Evolutionary conservation across 441 rosid species (phyloP), one percentile per base, ranked within the genome.

Genomic region (Populus trichocarpa): DNA sequence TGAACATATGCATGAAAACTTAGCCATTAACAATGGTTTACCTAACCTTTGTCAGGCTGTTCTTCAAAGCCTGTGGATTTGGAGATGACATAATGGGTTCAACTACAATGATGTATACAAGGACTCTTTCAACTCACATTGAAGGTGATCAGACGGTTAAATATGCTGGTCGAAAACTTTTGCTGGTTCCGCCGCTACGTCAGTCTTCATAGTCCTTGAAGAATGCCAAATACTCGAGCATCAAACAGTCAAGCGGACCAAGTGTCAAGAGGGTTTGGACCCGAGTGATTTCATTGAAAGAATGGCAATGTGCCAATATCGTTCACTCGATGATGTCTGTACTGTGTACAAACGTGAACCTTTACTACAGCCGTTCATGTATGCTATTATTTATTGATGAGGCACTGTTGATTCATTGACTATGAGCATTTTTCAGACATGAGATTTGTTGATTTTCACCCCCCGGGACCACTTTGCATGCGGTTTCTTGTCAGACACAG

Each of bases 11-110:
- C 13, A 61, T 28, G 67, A 20, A 77, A 38, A 23, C 71, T 38
- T 65, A 26, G 30, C 64, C 32, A n/a, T 22, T 64, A 13, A 73
- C 13, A 30, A 23, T 57, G 28, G 8, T 63, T 28, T 69, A 2
- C 20, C 11, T 13, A 2, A 53, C 23, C 38, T 33, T 64, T 16
- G 12, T 72, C 81, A 93, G 94, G 87, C 80, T 85, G 74, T 93
- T 95, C 89, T 93, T 95, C 75, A 74, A 86, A 83, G 90, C 95
- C 1, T 93, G 97, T 83, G 98, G 96, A 74, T 95, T 93, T 87
- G 90, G 88, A 78, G 91, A 88, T 77, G 99, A 95, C 84, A 78
- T 89, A 22, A 83, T 93, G 87, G 89, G 94, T 73, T 91, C 98
- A 46, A 90, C 94, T 6, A 90, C 96, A 4, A 95, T 93, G 98